These are phyloP conservation scores for Bocquillonia castaneifolia DNA, from an alignment of 441 rosid species.

Conservation along the genomic window DNA sequence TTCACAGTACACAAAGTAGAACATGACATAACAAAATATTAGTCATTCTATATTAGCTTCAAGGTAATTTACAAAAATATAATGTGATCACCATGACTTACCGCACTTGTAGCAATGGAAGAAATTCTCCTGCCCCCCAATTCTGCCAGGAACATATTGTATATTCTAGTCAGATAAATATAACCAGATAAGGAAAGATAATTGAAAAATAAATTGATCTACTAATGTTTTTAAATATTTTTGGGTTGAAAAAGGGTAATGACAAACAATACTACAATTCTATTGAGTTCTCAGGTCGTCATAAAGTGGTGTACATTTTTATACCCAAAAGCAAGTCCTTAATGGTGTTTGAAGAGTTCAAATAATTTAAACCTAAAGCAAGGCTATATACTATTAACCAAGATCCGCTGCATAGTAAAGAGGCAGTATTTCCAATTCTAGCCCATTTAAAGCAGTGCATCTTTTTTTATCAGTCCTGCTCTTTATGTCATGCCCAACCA, in stretches of 20 bases:
- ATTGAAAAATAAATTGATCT: background rate
- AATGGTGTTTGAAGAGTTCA: background rate
- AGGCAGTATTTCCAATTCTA: too few relatives aligned
- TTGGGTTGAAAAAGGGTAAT: background rate
- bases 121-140: conserved; percentile 79
- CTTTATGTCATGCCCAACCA: background rate
- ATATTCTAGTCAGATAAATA: background rate
- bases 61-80: too few relatives aligned
- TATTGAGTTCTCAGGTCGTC: background rate
- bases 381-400: background rate
- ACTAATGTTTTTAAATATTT: too few relatives aligned
- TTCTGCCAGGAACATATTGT: conserved; percentile 35
- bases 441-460: background rate
- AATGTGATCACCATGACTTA: conserved; percentile 31
- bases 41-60: background rate
- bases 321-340: background rate
- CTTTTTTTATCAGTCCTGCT: background rate
- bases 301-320: background rate
- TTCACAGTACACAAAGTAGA: conserved; percentile 18
- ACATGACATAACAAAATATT: background rate
- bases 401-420: background rate
- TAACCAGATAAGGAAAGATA: too few relatives aligned
- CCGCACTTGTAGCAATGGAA: conserved; percentile 90
- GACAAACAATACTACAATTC: background rate
- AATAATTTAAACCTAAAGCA: background rate